Base-by-base conservation (phyloP, 2,329 filamentous ascomycete species). In the Neobulgaria alba region DNA sequence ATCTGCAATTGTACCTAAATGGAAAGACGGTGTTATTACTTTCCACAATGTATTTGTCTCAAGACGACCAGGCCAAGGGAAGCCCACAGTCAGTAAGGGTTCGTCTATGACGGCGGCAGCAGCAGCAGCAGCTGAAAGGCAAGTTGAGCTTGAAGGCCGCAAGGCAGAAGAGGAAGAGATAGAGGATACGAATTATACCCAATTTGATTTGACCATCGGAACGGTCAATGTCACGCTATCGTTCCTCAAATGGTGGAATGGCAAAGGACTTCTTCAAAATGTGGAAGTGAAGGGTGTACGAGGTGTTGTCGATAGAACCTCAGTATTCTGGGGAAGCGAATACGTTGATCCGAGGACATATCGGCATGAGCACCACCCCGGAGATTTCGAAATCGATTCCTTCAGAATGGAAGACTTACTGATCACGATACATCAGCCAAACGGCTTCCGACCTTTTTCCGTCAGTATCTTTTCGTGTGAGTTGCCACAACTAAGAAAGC, bases 221-320 rank as follows among this genome's bases (percentile, higher is more conserved):
- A 93, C 86, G 0, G 86, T 98, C 47, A 95, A 98, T 57, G 90
- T 98, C 31, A 96, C 90, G 0, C 63, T 98, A 18, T 98, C 92
- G 0, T 96, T 98, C 54, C 73, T 88, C n/a, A 96, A 95, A 60
- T 98, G 92, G 92, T 93, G 94, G 77, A 96, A 95, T 54, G 90
- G 92, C 16, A 95, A 90, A 61, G 92, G 92, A 0, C 72, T 93
- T 4, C 68, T 98, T 7, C 82, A 85, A 53, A 86, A 96, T 58
- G 92, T 98, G 31, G 88, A 95, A 58, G 82, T 98, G 38, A 92
- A 88, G 57, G 92, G 92, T 3, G 85, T 98, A 20, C 77, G 92
- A 45, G 92, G 92, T 16, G 86, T 96, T 4, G 73, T 98, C 33
- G 92, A 98, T 62, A 77, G 92, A 44, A 95, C 88, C 1, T 83